Conservation (phyloP, 2,329 filamentous ascomycete species). For the Neophaeococcomyces aloes region DNA sequence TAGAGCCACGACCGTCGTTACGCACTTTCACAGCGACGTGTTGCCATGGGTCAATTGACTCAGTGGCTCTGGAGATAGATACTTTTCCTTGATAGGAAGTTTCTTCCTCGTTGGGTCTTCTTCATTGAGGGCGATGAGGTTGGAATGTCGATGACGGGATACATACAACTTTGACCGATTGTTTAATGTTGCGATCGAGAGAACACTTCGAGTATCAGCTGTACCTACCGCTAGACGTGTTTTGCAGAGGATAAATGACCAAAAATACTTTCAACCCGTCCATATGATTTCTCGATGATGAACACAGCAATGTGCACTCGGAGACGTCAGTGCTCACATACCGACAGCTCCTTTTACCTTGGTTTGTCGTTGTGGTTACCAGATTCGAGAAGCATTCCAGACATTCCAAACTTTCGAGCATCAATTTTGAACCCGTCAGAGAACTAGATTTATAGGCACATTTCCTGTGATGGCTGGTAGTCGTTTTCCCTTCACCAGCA, state of each 20-base stretch:
- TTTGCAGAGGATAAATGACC: not conserved
- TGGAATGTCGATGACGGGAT: slow-evolving; percentile 61
- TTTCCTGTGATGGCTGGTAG: not conserved
- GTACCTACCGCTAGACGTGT: not conserved
- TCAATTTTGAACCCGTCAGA: not conserved
- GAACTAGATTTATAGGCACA: slow-evolving; percentile 4
- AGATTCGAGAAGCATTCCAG: not conserved
- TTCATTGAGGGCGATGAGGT: slow-evolving; percentile 60
- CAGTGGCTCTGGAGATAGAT: slow-evolving; percentile 55
- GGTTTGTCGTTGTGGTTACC: slow-evolving; percentile 7
- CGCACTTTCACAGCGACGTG: slow-evolving; percentile 49
- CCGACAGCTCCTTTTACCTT: not conserved
- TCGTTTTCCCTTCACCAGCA: slow-evolving; percentile 2
- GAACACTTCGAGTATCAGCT: not conserved
- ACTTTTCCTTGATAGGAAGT: slow-evolving; percentile 54
- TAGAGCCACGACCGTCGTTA: slow-evolving; percentile 57
- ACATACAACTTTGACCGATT: slow-evolving; percentile 26
- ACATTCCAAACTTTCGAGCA: slow-evolving; percentile 5
- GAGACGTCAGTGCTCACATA: slow-evolving; percentile 3
- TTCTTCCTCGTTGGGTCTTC: slow-evolving; percentile 57
- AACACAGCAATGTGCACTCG: not conserved
- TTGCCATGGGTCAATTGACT: slow-evolving; percentile 53
- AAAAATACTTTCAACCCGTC: not conserved
- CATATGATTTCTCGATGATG: not conserved
- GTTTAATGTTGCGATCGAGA: too few species aligned